A percentile compares a stretch with the other conserved stretches of the same genome.
Conservation (phyloP, 768 basidiomycete species). For the Tricholoma sp. region DNA sequence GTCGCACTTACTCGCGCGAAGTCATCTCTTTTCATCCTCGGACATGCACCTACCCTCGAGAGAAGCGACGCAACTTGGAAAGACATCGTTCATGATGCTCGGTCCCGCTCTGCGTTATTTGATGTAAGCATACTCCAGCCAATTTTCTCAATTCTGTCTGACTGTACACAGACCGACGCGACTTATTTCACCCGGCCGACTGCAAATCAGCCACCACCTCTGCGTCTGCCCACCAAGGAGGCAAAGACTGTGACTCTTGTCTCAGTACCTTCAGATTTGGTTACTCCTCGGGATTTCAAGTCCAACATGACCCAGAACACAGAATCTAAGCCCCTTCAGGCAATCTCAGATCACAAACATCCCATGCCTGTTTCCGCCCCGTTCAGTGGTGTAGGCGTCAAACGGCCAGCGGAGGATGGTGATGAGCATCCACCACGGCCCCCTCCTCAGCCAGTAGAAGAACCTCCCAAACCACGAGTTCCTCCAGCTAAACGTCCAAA, state of each 20-base stretch:
- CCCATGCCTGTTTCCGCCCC: neutral
- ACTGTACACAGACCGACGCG: slow-evolving; percentile 17
- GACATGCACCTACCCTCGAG: slow-evolving; percentile 85
- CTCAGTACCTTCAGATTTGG: slow-evolving; percentile 14
- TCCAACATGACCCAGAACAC: neutral
- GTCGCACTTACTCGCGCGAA: slow-evolving; percentile 97
- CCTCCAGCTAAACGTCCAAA: slow-evolving; percentile 32
- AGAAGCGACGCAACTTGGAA: slow-evolving; percentile 80
- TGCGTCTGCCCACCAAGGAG: slow-evolving; percentile 17
- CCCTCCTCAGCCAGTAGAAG: neutral
- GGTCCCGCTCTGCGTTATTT: slow-evolving; percentile 53
- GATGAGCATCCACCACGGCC: neutral
- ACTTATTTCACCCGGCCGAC: slow-evolving; percentile 20
- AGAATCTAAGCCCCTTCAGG: neutral
- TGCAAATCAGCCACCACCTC: slow-evolving; percentile 3
- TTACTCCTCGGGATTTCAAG: slow-evolving; percentile 16
- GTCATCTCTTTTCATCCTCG: slow-evolving; percentile 90
- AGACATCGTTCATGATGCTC: slow-evolving; percentile 72
- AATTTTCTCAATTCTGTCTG: neutral
- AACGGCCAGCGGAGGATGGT: neutral
- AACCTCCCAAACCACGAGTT: neutral
- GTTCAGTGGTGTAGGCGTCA: neutral
- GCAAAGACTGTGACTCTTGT: slow-evolving; percentile 3
- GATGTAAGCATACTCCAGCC: slow-evolving; percentile 42
- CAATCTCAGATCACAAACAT: neutral